phyloP scores from a whole-genome alignment of 805 yeast genomes.

The Candida arabinofermentans region DNA sequence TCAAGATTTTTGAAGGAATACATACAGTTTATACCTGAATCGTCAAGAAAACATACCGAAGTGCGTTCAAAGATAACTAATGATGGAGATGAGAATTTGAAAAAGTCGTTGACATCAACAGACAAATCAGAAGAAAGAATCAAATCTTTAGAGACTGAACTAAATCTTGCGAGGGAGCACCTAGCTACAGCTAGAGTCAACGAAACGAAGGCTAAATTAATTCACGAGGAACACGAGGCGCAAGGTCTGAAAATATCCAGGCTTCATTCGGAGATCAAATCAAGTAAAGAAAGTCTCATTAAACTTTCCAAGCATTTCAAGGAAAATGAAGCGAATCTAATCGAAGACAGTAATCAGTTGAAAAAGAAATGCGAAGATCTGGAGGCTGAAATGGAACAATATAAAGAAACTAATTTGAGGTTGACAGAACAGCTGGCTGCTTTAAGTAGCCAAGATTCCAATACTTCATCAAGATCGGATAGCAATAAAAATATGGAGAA shows the following conservation, averaged over 20 bases:
- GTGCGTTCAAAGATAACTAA: not conserved
- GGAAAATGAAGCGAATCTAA: not conserved
- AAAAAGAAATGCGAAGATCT: not conserved
- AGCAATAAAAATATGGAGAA: not conserved
- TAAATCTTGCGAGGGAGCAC: slow-evolving; percentile 17
- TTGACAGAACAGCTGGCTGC: not conserved
- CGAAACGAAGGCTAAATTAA: slow-evolving; percentile 12
- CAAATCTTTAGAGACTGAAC: slow-evolving; percentile 17
- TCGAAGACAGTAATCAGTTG: slow-evolving; percentile 2
- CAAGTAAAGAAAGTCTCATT: not conserved
- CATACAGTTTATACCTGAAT: slow-evolving; percentile 20
- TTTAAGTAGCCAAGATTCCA: not conserved
- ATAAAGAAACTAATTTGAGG: not conserved
- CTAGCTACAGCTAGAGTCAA: slow-evolving; percentile 15
- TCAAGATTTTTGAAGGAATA: slow-evolving; percentile 53
- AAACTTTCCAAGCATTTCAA: not conserved
- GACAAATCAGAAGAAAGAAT: slow-evolving; percentile 19
- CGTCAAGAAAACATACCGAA: slow-evolving; percentile 4
- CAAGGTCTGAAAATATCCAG: too few species aligned
- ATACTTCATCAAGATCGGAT: too few species aligned
- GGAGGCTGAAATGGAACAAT: not conserved
- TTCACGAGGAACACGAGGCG: slow-evolving; percentile 9
- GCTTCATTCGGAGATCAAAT: not conserved
- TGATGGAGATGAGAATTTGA: slow-evolving; percentile 1
- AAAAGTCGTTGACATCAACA: slow-evolving; percentile 5